Percentiles rank a stretch among this genome's conserved stretches.
Conservation (phyloP, 495 filamentous ascomycete species). For the Tuber magnatum region DNA sequence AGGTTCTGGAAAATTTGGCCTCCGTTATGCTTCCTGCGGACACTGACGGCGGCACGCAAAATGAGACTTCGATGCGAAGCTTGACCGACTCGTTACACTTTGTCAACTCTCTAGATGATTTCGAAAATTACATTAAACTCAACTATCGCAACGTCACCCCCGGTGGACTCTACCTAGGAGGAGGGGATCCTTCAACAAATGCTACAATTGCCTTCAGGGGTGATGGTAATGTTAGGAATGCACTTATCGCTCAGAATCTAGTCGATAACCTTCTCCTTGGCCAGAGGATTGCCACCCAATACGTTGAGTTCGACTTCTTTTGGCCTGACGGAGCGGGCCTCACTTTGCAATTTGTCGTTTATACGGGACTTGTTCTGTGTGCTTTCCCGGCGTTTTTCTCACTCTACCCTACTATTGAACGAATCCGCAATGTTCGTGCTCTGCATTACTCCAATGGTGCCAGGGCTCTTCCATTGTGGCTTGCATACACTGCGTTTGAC, state of each 20-base stretch:
- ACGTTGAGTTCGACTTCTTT: conserved; percentile 62
- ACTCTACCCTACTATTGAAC: conserved; percentile 74
- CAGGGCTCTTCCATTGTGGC: conserved; percentile 62
- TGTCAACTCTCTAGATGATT: conserved; percentile 59
- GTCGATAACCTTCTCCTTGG: conserved; percentile 50
- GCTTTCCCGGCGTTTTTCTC: conserved; percentile 78
- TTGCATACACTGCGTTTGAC: conserved; percentile 72
- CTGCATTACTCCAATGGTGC: conserved; percentile 85
- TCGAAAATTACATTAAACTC: conserved; percentile 56
- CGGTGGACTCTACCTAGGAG: conserved; percentile 65
- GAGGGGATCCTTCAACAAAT: conserved; percentile 28
- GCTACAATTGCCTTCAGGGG: conserved; percentile 58
- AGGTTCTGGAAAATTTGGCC: conserved; percentile 45
- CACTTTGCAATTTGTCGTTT: conserved; percentile 61
- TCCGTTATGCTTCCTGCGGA: conserved; percentile 41
- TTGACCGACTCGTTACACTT: conserved; percentile 44
- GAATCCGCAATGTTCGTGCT: conserved; percentile 66
- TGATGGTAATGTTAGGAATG: conserved; percentile 47
- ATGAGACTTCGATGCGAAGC: conserved; percentile 5
- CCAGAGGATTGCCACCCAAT: conserved; percentile 59
- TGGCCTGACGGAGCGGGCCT: conserved; percentile 57
- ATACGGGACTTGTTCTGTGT: conserved; percentile 62
- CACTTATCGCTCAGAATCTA: conserved; percentile 65
- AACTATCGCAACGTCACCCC: conserved; percentile 62
- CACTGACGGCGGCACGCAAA: neutral